These are phyloP conservation scores for Butyriboletus pseudospeciosus DNA, from an alignment of 1,284 basidiomycete genomes.

Conservation along the genomic window DNA sequence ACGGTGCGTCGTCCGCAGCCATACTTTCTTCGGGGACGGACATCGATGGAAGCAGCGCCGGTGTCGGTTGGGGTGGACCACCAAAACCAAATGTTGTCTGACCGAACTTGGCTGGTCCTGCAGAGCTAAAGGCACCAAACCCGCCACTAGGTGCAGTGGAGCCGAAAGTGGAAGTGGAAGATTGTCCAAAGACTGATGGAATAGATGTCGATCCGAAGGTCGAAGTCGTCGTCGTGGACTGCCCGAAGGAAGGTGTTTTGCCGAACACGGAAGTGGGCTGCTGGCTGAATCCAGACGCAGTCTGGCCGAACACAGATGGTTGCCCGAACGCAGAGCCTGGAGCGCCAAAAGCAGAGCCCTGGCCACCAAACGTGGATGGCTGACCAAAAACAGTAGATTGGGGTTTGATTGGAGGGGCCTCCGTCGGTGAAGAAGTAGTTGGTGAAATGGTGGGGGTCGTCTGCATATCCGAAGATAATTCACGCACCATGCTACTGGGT, in stretches of 20 bases:
- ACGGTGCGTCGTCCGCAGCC: constrained; percentile 33
- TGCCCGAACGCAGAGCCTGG: constrained; percentile 16
- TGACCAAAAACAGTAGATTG: constrained; percentile 25
- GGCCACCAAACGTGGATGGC: constrained; percentile 24
- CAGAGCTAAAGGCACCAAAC: constrained; percentile 33
- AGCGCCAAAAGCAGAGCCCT: constrained; percentile 13
- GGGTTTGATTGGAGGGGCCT: constrained; percentile 7
- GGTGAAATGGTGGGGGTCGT: constrained; percentile 22
- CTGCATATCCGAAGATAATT: constrained; percentile 31
- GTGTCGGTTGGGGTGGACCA: constrained; percentile 8
- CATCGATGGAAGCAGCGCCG: constrained; percentile 9
- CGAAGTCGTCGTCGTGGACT: constrained; percentile 14
- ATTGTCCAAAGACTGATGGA: constrained; percentile 19
- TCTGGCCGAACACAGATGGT: constrained; percentile 15
- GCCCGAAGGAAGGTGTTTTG: constrained; percentile 31
- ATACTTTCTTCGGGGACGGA: constrained; percentile 36
- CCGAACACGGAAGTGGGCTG: constrained; percentile 20
- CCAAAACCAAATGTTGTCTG: constrained; percentile 28
- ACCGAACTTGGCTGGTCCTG: constrained; percentile 34
- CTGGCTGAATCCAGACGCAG: constrained; percentile 13
- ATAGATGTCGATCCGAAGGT: constrained; percentile 16
- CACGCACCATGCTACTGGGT: constrained; percentile 24
- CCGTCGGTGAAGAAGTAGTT: constrained; percentile 11
- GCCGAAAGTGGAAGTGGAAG: constrained; percentile 20
- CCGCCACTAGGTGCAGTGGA: constrained; percentile 21